These are phyloP conservation scores for Cercospora sp. DNA, from an alignment of 2,329 filamentous ascomycete species.

Conservation along the genomic window DNA sequence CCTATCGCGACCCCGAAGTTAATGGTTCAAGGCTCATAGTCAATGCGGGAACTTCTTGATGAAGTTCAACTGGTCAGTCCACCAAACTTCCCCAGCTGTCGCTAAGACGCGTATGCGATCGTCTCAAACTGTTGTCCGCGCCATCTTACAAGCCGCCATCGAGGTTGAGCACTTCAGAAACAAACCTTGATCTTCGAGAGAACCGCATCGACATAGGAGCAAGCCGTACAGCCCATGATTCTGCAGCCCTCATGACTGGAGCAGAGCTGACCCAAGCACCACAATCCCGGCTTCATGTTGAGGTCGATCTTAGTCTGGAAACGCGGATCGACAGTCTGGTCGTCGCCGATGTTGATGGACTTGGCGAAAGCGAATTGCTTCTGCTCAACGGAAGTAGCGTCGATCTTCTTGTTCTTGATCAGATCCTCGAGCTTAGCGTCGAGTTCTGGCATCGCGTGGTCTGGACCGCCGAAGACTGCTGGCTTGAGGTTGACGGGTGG, in stretches of 20 bases:
- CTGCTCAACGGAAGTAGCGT: not conserved
- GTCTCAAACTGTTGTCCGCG: too few relatives aligned
- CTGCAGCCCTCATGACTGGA: not conserved
- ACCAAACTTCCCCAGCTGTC: too few relatives aligned
- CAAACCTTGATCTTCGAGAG: not conserved
- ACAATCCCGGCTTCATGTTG: not conserved
- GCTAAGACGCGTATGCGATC: too few relatives aligned
- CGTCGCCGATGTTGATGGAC: not conserved
- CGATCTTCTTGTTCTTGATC: not conserved
- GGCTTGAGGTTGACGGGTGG: not conserved
- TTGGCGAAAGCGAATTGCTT: not conserved
- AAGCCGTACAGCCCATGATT: not conserved
- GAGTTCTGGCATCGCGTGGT: not conserved
- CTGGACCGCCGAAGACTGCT: not conserved
- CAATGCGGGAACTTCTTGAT: too few relatives aligned
- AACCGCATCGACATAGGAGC: not conserved
- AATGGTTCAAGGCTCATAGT: too few relatives aligned
- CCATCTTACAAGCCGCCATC: too few relatives aligned
- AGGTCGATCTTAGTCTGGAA: not conserved
- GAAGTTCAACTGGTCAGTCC: too few relatives aligned
- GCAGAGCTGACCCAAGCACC: not conserved
- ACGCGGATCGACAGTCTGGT: not conserved
- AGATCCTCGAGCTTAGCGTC: not conserved
- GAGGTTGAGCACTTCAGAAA: not conserved
- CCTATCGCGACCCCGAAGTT: too few relatives aligned